Percentiles rank a stretch among this genome's conserved stretches.
These are phyloP conservation scores for Schoenoplectus tabernaemontani DNA, from an alignment of 202 grass and related monocot species.

Conservation along the genomic window DNA sequence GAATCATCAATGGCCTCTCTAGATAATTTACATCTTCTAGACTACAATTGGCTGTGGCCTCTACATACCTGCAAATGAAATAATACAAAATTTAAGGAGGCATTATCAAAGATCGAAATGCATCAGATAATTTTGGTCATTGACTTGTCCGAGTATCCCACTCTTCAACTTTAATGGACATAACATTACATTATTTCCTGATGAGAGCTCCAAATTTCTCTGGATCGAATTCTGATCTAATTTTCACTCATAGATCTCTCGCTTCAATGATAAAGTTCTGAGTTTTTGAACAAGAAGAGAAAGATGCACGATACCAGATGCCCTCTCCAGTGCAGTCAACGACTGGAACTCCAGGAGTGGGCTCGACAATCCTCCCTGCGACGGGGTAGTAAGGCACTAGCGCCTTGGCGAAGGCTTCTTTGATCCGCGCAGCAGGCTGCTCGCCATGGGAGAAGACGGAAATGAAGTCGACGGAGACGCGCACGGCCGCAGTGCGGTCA, in stretches of 20 bases:
- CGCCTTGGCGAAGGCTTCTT: constrained; percentile 52
- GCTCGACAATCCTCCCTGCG: constrained; percentile 42
- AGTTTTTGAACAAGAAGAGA: neutral
- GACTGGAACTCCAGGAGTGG: constrained; percentile 35
- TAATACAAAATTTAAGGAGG: neutral
- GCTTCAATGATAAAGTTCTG: neutral
- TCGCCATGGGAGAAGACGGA: constrained; percentile 42
- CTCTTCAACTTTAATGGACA: neutral
- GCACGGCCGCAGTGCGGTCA: constrained; percentile 47
- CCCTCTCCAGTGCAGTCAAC: constrained; percentile 64
- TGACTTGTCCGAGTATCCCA: neutral
- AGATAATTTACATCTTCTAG: constrained; percentile 64
- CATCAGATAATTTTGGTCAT: neutral
- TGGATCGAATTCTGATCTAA: neutral
- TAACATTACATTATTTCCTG: neutral
- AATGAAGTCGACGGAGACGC: constrained; percentile 80
- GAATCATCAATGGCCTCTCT: constrained; percentile 64
- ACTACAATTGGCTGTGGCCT: constrained; percentile 48
- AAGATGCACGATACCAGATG: constrained; percentile 22
- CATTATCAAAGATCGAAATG: neutral
- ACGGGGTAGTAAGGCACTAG: constrained; percentile 74
- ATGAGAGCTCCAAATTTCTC: neutral
- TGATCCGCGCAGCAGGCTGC: constrained; percentile 32
- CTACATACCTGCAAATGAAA: constrained; percentile 30
- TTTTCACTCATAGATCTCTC: neutral